Base-by-base conservation (phyloP, 805 yeast species). In the Saturnispora bothae region DNA sequence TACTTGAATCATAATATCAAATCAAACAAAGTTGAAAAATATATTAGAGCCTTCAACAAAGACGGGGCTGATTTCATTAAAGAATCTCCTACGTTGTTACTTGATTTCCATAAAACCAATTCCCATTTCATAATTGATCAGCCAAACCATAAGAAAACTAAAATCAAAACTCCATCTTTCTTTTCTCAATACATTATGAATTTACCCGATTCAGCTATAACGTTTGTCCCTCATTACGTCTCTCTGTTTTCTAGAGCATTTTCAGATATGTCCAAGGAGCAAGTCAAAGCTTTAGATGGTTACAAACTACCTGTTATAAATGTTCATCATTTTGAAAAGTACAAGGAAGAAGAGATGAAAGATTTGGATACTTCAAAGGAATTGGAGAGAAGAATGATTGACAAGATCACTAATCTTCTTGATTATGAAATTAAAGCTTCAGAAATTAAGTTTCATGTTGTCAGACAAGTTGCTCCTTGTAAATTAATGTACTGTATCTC, bases 401-500 rank as follows among this genome's bases (percentile, higher is more conserved):
- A 51, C n/a, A 70, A 75, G 38, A 68, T 72, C 16, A 53, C 64
- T 21, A 57, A 65, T 1, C 60, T 74, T 3, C 56, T 80, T 27
- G 64, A 66, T 2, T 67, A 52, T 48, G 63, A 71, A 0, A 59
- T 74, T 7, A 69, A 74, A 0, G 61, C 74, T 12, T 66, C 65
- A 3, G 54, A 61, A 0, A 59, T 82, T 28, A 52, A 60, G 0
- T 82, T 89, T 59, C 97, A 89, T 52, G 63, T 80, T 46, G 98
- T 92, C 8, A 75, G 99, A 54, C 79, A 78, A 55, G 98, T 92
- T 6, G 89, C 98, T 1, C 98, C 98, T 4, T 84, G 96, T 5
- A 92, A 92, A 54, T 89, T 89, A 25, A 92, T 92, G 98, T 88
- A 73, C 55, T 85, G 96, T 60, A 82, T 85, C 3, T 66, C 86